These are phyloP conservation scores for Citrullus amarus DNA, from an alignment of 306 rosid genomes.

Conservation along the genomic window DNA sequence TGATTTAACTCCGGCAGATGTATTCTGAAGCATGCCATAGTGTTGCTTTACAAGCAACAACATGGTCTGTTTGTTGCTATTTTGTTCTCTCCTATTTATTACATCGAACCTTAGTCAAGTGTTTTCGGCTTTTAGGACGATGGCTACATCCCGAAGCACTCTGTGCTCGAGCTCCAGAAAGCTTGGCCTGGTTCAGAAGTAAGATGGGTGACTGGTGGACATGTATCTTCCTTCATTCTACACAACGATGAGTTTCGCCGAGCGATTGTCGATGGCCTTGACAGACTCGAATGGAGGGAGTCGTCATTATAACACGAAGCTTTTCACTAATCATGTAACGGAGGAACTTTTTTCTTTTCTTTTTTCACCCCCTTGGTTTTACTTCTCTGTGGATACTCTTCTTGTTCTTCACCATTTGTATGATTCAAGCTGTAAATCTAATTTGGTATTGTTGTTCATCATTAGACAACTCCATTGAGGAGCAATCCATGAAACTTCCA, in stretches of 20 bases:
- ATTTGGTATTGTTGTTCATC: not conserved
- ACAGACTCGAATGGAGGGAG: constrained; percentile 75
- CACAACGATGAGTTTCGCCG: constrained; percentile 71
- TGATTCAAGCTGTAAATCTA: constrained; percentile 17
- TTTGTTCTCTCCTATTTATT: not conserved
- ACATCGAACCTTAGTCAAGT: not conserved
- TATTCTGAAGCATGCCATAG: not conserved
- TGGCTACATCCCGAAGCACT: constrained; percentile 83
- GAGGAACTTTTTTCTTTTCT: not conserved
- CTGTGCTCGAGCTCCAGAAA: constrained; percentile 73
- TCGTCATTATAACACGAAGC: constrained; percentile 26
- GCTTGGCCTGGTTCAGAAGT: constrained; percentile 99
- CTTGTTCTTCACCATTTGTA: constrained; percentile 12
- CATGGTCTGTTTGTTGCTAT: not conserved
- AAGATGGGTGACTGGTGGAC: constrained; percentile 97
- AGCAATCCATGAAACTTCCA: not conserved
- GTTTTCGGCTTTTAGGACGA: constrained; percentile 47
- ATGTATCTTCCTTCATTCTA: constrained; percentile 87
- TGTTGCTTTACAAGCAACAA: not conserved
- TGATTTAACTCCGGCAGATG: not conserved
- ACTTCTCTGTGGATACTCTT: not conserved
- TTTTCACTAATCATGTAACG: not conserved
- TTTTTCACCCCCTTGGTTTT: too few relatives aligned
- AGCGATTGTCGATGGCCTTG: constrained; percentile 70
- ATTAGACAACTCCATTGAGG: not conserved